Base-by-base conservation (phyloP, 2,329 filamentous ascomycete genomes). In the Aspergillus latus region DNA sequence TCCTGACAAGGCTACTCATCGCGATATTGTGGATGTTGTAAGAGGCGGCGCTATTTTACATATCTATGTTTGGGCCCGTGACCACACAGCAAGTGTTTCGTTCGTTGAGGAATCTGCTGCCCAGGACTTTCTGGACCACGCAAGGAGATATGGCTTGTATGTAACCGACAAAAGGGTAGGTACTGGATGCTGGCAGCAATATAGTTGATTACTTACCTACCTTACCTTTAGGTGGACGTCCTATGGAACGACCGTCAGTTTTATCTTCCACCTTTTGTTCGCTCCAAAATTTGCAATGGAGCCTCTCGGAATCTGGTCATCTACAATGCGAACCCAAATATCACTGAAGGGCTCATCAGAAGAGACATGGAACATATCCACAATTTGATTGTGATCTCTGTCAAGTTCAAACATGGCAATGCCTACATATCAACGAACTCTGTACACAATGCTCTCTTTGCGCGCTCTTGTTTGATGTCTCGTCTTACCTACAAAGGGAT, bases 341-440 rank as follows among this genome's bases (percentile, higher is more conserved):
- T 89, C 62, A 90, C 85, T 0, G 86, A 86, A 62, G 74, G 82
- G 6, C 73, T 75, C 13, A 84, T 95, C 60, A 84, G 88, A 9
- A 81, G 86, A 4, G 88, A 95, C 64, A 79, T 94, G 37, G 87
- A 92, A 26, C 90, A 95, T 68, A 93, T 95, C 58, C 86, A 93
- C 75, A 89, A 90, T 59, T 79, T 95, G 1, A 77, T 87, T 21
- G 82, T 95, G 9, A 79, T 94, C 65, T 82, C 82, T 43, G 75
- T 94, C 44, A 73, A 75, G 6, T 87, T 89, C 69, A 72, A 74
- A 2, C 76, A 79, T 15, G 79, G 79, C 3, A 83, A 85, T 69
- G 88, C 83, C 57, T 84, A 84, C 69, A 84, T 95, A 61, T 86
- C 83, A 54, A 90, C 87, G 6, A 95, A 92, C 70, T 91, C 89